Evolutionary conservation across 106 monocot species (phyloP).

Genomic region (Chionographis japonica): DNA sequence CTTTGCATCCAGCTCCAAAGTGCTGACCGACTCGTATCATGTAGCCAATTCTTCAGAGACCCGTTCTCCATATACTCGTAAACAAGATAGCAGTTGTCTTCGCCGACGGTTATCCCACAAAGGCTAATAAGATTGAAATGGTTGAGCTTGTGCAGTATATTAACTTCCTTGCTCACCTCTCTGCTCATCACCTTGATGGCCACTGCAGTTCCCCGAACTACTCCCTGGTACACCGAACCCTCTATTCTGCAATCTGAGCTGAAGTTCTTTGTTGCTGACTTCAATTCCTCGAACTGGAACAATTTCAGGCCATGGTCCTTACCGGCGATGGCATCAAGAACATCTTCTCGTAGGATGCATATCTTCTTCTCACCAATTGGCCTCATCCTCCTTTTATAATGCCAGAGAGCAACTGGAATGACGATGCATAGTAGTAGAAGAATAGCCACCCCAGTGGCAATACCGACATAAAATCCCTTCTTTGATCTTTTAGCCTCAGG

Average conservation of each 20-base stretch:
- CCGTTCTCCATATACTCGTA: conserved; percentile 34
- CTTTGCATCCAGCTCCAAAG: conserved; percentile 10
- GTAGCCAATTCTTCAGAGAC: conserved; percentile 22
- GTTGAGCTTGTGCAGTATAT: conserved; percentile 31
- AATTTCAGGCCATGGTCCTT: conserved; percentile 7
- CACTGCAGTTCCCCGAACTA: not conserved
- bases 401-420: conserved; percentile 2
- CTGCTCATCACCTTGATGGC: conserved; percentile 18
- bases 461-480: not conserved
- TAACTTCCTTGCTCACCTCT: conserved; percentile 18
- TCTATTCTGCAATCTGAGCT: conserved; percentile 14
- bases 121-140: conserved; percentile 30
- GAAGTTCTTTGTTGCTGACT: conserved; percentile 21
- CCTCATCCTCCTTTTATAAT: conserved; percentile 5
- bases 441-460: conserved; percentile 3
- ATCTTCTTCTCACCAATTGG: conserved; percentile 1
- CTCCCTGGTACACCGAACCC: conserved; percentile 21
- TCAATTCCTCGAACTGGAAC: conserved; percentile 17
- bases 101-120: conserved; percentile 4
- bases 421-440: not conserved
- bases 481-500: not conserved
- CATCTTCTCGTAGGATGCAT: conserved; percentile 8
- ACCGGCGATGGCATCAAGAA: conserved; percentile 2
- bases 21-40: conserved; percentile 1
- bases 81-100: conserved; percentile 13